phyloP scores from a whole-genome alignment of 2,329 filamentous ascomycete species.

The Stagonosporopsis chrysanthemi region DNA sequence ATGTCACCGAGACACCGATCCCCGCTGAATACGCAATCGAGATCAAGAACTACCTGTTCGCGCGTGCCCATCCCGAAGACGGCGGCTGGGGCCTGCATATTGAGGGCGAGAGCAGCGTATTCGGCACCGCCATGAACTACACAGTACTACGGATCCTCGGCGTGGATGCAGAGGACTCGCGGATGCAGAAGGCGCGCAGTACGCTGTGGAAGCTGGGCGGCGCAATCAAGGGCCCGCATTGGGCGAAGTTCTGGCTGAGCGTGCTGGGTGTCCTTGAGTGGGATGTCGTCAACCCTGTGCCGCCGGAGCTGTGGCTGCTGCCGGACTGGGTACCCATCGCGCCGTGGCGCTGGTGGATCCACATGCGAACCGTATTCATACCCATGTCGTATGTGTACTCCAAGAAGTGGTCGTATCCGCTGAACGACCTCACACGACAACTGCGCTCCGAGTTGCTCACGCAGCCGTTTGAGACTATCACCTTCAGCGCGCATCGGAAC shows the following conservation, averaged over 20 bases:
- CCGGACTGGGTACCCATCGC: conserved; percentile 90
- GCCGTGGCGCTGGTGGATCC: conserved; percentile 97
- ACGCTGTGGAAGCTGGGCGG: conserved; percentile 87
- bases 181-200: conserved; percentile 84
- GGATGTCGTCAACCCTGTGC: conserved; percentile 94
- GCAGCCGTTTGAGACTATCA: conserved; percentile 77
- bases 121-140: conserved; percentile 92
- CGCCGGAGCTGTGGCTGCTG: conserved; percentile 90
- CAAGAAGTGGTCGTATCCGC: conserved; percentile 77
- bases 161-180: conserved; percentile 80
- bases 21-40: conserved; percentile 81
- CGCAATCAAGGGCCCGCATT: conserved; percentile 84
- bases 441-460: conserved; percentile 84
- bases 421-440: conserved; percentile 75
- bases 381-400: conserved; percentile 93
- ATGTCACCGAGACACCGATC: conserved; percentile 87
- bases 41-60: conserved; percentile 91
- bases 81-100: conserved; percentile 98
- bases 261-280: conserved; percentile 83
- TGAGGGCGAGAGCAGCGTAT: conserved; percentile 89
- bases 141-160: conserved; percentile 80
- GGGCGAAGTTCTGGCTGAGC: conserved; percentile 96
- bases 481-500: conserved; percentile 81
- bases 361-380: conserved; percentile 95
- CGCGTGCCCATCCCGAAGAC: conserved; percentile 82